Evolutionary conservation across 1,139 yeast genomes (phyloP).

Genomic region (Yamadazyma buinensis): DNA sequence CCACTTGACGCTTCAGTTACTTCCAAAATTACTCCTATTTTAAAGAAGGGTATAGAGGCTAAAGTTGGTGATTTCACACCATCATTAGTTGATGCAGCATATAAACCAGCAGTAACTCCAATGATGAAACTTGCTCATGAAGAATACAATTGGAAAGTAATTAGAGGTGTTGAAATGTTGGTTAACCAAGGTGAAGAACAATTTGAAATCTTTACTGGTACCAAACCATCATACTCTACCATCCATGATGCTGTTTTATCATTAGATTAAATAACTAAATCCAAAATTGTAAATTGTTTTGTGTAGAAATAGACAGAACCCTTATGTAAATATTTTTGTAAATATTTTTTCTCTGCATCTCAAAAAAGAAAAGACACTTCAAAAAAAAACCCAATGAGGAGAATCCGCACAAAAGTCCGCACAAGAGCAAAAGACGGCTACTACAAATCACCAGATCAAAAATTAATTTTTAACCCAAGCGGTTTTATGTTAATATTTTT

Average conservation of each 20-base stretch:
- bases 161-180: constrained; percentile 89
- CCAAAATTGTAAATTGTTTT: no score
- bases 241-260: constrained; percentile 55
- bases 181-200: constrained; percentile 91
- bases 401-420: not conserved
- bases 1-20: constrained; percentile 58
- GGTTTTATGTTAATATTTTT: no score
- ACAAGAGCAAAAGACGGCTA: not conserved
- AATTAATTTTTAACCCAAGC: no score
- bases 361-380: no score
- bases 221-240: constrained; percentile 56
- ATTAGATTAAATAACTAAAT: constrained; percentile 8
- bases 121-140: constrained; percentile 71
- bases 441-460: no score
- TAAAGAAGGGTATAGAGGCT: constrained; percentile 34
- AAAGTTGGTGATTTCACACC: constrained; percentile 39
- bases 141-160: constrained; percentile 60
- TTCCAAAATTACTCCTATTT: constrained; percentile 43
- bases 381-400: not conserved
- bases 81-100: constrained; percentile 83
- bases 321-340: no score
- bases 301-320: no score
- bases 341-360: no score
- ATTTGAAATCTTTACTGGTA: constrained; percentile 75
- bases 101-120: constrained; percentile 83